These are phyloP conservation scores for Stemphylium beticola DNA, from an alignment of 2,329 filamentous ascomycete genomes.

Conservation along the genomic window DNA sequence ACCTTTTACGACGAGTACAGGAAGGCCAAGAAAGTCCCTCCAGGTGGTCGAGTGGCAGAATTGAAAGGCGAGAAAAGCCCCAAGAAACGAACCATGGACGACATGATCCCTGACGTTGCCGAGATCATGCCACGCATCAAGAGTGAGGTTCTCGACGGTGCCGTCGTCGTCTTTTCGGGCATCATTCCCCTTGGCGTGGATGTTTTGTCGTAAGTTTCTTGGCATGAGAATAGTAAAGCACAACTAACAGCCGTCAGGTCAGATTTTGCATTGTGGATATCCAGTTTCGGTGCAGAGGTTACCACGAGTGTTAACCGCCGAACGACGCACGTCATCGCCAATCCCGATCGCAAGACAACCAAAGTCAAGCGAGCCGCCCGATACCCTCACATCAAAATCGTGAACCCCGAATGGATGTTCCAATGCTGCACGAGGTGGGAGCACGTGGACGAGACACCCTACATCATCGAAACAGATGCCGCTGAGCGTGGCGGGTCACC, in stretches of 20 bases:
- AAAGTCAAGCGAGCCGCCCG: constrained; percentile 89
- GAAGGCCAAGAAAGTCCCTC: constrained; percentile 51
- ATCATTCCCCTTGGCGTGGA: constrained; percentile 84
- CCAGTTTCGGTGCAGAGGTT: constrained; percentile 80
- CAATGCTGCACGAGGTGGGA: constrained; percentile 86
- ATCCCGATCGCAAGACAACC: constrained; percentile 75
- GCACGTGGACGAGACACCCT: constrained; percentile 77
- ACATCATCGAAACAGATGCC: constrained; percentile 77
- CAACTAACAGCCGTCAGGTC: constrained; percentile 55
- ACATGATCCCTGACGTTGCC: constrained; percentile 82
- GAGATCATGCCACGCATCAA: constrained; percentile 85
- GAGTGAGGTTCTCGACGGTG: constrained; percentile 72
- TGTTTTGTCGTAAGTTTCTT: constrained; percentile 62
- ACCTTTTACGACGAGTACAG: constrained; percentile 87
- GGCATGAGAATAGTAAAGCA: too few species aligned
- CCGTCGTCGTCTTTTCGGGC: constrained; percentile 86
- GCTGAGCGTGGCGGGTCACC: constrained; percentile 59
- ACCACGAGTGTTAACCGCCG: constrained; percentile 61
- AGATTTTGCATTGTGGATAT: constrained; percentile 86
- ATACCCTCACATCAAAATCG: constrained; percentile 83
- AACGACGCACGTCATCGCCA: constrained; percentile 75
- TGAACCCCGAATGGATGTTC: constrained; percentile 87
- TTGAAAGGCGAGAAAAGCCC: constrained; percentile 58
- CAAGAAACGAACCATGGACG: constrained; percentile 56
- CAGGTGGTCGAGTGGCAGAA: constrained; percentile 57